These are phyloP conservation scores for Volvariella surrecta DNA, from an alignment of 1,284 basidiomycete genomes.

Conservation along the genomic window DNA sequence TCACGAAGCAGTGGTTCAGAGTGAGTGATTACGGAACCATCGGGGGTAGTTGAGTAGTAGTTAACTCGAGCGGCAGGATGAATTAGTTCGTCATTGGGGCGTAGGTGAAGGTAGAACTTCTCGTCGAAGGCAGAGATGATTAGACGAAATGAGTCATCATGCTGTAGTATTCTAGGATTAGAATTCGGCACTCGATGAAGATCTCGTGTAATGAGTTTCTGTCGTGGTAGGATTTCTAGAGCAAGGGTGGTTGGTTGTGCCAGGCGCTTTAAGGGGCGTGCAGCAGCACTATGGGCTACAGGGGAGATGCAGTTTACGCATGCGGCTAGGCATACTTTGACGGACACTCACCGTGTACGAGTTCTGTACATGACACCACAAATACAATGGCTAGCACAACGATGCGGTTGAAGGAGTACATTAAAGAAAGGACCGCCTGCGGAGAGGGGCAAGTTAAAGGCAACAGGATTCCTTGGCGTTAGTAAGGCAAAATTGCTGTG, in stretches of 20 bases:
- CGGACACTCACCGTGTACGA: constrained; percentile 18
- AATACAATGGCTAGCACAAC: constrained; percentile 30
- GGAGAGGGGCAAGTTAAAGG: neutral
- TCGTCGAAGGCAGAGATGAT: constrained; percentile 56
- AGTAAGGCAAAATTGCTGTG: neutral
- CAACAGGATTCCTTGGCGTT: neutral
- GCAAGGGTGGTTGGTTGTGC: constrained; percentile 49
- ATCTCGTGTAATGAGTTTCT: constrained; percentile 18
- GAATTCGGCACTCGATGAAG: constrained; percentile 24
- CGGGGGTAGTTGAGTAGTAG: constrained; percentile 40
- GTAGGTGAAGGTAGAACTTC: constrained; percentile 58
- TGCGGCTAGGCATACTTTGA: neutral
- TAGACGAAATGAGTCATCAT: constrained; percentile 60
- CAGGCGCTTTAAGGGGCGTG: constrained; percentile 47
- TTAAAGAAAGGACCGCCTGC: constrained; percentile 16
- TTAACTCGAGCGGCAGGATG: constrained; percentile 69
- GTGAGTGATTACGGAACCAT: constrained; percentile 39
- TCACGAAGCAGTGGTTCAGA: constrained; percentile 47
- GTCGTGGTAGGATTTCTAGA: constrained; percentile 60
- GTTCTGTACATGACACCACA: constrained; percentile 17
- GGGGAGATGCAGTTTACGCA: constrained; percentile 4
- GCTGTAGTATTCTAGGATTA: constrained; percentile 31
- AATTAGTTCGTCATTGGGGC: constrained; percentile 68
- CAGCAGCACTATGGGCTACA: constrained; percentile 43
- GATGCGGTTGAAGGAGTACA: constrained; percentile 14